Percentiles rank a stretch among this genome's conserved stretches.
Conservation (phyloP, 257 asterid genomes). For the Nicotiana knightiana region DNA sequence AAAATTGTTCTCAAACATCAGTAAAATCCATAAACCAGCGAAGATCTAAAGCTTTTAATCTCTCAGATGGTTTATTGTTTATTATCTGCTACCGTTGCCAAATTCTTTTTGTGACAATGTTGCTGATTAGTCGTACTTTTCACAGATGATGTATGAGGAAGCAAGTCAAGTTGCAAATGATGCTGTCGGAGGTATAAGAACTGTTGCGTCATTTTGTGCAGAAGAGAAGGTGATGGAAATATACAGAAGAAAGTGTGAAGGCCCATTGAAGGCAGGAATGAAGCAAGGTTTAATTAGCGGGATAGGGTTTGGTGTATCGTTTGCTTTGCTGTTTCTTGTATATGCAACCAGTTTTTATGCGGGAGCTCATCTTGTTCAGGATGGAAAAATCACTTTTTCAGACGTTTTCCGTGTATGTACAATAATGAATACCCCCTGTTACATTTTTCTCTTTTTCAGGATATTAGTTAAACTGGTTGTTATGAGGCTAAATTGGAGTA, state of each 20-base stretch:
- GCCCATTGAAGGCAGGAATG: constrained; percentile 58
- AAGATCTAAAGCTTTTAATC: background rate
- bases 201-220: constrained; percentile 85
- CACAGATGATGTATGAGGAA: constrained; percentile 73
- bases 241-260: constrained; percentile 65
- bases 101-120: background rate
- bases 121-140: background rate
- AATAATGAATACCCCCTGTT: background rate
- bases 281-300: constrained; percentile 72
- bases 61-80: background rate
- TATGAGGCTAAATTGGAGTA: background rate
- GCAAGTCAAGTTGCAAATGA: constrained; percentile 90
- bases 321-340: constrained; percentile 45
- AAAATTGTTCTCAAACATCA: background rate
- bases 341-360: constrained; percentile 85
- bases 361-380: constrained; percentile 71
- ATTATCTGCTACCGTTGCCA: background rate
- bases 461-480: background rate
- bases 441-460: background rate
- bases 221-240: constrained; percentile 71
- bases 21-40: background rate
- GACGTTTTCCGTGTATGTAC: constrained; percentile 73
- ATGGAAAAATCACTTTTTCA: constrained; percentile 50
- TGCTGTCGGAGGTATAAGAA: constrained; percentile 75
- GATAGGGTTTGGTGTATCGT: constrained; percentile 62